phyloP scores from a whole-genome alignment of 2,329 filamentous ascomycete genomes.

The Penicillium sp. region DNA sequence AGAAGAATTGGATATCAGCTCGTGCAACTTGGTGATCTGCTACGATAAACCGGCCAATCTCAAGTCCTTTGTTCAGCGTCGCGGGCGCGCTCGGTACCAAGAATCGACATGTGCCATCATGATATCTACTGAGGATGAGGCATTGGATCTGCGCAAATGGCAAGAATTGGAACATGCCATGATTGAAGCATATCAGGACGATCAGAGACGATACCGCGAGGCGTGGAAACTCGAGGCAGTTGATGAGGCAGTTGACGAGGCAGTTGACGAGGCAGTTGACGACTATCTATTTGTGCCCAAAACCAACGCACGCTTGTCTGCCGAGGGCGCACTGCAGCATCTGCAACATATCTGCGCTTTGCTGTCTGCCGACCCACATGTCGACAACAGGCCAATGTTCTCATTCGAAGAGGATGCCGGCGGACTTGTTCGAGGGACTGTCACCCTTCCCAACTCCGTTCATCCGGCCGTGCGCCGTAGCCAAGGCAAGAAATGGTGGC shows the following conservation, averaged over 20 bases:
- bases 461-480: conserved; percentile 57
- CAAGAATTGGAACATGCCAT: conserved; percentile 65
- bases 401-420: conserved; percentile 22
- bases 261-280: conserved; percentile 30
- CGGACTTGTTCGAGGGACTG: conserved; percentile 48
- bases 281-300: conserved; percentile 40
- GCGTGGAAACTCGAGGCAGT: conserved; percentile 49
- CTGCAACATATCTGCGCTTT: conserved; percentile 75
- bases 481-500: conserved; percentile 57
- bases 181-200: conserved; percentile 64
- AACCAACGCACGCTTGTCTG: conserved; percentile 61
- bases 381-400: conserved; percentile 66
- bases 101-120: conserved; percentile 54
- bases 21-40: conserved; percentile 61
- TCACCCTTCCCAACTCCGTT: conserved; percentile 67
- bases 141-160: conserved; percentile 52
- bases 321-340: conserved; percentile 69
- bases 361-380: conserved; percentile 54
- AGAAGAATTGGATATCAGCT: conserved; percentile 59
- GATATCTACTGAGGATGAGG: conserved; percentile 36
- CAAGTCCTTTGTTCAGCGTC: conserved; percentile 61
- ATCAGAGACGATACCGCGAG: conserved; percentile 50
- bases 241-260: conserved; percentile 37
- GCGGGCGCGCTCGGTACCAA: conserved; percentile 58
- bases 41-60: conserved; percentile 60